Base-by-base conservation (phyloP, 805 yeast genomes). In the Wickerhamiella occidentalis region DNA sequence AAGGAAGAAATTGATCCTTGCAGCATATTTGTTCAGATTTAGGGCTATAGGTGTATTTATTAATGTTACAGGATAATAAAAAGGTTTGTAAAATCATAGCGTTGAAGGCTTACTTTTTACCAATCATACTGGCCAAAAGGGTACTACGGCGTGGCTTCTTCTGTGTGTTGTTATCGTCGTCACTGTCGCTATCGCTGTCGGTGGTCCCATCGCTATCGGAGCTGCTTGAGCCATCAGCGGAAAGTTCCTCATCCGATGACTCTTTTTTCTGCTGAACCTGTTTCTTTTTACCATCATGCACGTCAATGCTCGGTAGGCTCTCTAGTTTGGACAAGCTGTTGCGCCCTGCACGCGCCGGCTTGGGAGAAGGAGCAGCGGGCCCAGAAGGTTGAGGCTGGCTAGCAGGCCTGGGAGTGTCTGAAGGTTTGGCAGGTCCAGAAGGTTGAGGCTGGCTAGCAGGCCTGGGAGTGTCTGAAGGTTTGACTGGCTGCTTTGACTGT, bases 251-350 rank as follows among this genome's bases (percentile, higher is more conserved):
- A 5, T 40, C 44, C 18, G 44, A 40, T 3, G 19, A 15, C 30
- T 40, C 44, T 40, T 13, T 7, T 13, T 23, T 23, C 11, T 22
- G 3, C n/a, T 40, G 30, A 2, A 22, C 30, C 13, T 12, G 11
- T 23, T 40, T 40, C 19, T 15, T 21, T 23, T 40, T 22, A 13
- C 44, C 44, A 40, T 40, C 44, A 19, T 40, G 44, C 2, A 40
- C 44, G 22, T 40, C 30, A 13, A 40, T 22, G n/a, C 15, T 23
- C 6, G 41, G 41, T 2, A 40, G 30, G 15, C 44, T 40, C 17
- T 40, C 44, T 11, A 40, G 44, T 23, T 23, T 40, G 8, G 30
- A 23, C n/a, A 40, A 12, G 21, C 25, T 40, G n/a, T 13, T 23
- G 19, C n/a, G 30, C 8, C 30, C 22, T 15, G 15, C 25, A 17